Evolutionary conservation across 2,329 filamentous ascomycete species (phyloP), one percentile per base, ranked within the genome.

Genomic region (Monosporascus sp.): DNA sequence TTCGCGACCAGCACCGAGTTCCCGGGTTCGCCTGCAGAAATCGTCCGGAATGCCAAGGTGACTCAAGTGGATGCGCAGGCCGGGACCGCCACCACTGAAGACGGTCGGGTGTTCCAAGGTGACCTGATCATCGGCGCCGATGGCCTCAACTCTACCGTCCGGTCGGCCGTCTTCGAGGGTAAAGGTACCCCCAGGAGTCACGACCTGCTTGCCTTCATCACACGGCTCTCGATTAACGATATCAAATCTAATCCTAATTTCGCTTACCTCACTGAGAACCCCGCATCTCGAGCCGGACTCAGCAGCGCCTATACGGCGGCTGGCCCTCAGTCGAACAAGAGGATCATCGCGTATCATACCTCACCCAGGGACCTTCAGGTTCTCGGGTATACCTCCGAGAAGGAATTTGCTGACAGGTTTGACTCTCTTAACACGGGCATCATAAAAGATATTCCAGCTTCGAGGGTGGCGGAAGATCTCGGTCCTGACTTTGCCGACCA

Each of bases 91-190:
- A 58, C 57, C 43, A 58, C 58, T 3, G 54, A 58, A n/a, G 57
- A 62, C 37, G 62, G 56, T 27, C 53, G 40, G 26, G 45, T 52
- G 22, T 59, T 56, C 38, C 51, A 60, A 40, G 60, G 57, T 19
- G 60, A 64, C 49, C 34, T 65, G 11, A 60, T 65, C 17, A 41
- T 65, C 37, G 61, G 61, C 1, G 61, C 62, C 19, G 61, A 65
- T 37, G 61, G 61, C n/a, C 64, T 65, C 40, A 50, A 64, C 36
- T 61, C 59, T 2, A 36, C 56, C 2, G 61, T 51, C 45, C 51
- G 61, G 37, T 49, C 44, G 11, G 49, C 54, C 22, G 24, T 60
- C 16, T 53, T 60, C 7, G 54, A 49, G 43, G 50, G 51, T 2
- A 34, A 55, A 43, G 52, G 53, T 5, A 50, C 51, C 14, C 48